Conservation (phyloP, 495 filamentous ascomycete genomes). For the Geoglossum glabrum region DNA sequence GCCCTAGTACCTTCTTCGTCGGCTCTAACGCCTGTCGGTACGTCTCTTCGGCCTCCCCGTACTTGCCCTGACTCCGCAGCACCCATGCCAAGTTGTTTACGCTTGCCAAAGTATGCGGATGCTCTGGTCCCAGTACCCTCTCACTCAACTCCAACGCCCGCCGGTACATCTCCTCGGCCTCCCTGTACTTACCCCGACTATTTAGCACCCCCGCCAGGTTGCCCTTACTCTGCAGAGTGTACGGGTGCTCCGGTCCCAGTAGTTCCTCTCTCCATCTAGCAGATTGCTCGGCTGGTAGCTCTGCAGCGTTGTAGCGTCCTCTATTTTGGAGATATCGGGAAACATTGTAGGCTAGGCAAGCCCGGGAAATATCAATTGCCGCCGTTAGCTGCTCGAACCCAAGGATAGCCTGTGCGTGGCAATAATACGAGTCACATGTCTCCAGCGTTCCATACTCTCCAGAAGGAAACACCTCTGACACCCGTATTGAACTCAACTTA, state of each 20-base stretch:
- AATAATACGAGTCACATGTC: slow-evolving; percentile 17
- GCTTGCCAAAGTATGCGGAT: background rate
- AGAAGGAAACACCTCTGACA: slow-evolving; percentile 18
- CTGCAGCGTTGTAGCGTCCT: background rate
- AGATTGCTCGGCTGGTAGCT: background rate
- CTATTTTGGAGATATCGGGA: background rate
- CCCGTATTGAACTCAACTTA: slow-evolving; percentile 14
- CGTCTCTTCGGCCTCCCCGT: no score
- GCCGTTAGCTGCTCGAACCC: background rate
- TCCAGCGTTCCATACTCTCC: slow-evolving; percentile 17
- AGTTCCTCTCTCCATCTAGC: background rate
- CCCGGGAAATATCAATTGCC: background rate
- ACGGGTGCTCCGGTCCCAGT: background rate
- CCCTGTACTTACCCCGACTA: no score
- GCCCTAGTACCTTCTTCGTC: no score
- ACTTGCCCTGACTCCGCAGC: no score
- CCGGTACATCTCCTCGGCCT: background rate
- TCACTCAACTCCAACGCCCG: background rate
- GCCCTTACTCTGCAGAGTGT: no score
- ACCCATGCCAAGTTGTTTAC: background rate
- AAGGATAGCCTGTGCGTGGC: slow-evolving; percentile 19
- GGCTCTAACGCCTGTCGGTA: no score
- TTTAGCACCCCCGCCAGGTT: no score
- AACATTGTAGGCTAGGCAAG: background rate
- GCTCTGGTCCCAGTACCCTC: background rate